Evolutionary conservation across 345 rosid genomes (phyloP), one percentile per base, ranked within the genome.

Genomic region (Bruguiera gymnorhiza): DNA sequence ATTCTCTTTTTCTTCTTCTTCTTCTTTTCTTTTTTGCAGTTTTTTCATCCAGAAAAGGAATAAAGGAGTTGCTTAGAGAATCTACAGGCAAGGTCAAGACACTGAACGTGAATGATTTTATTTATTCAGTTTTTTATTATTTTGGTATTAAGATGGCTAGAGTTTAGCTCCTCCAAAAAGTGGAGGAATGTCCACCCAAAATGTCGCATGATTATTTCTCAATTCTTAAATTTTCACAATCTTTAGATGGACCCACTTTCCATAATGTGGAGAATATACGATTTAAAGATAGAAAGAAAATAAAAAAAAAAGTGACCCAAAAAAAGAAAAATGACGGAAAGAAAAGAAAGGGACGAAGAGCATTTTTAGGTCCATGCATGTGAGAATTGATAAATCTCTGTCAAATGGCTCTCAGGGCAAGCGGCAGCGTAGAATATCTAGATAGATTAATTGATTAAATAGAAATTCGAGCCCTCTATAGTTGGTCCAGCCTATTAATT

Each of bases 271-370:
- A 20, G 23, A 48, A 51, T 32, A 2, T 21, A 16, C 10, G 29
- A 20, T 32, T 32, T 18, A 21, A 32, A 23, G 50, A 32, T 32
- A 1, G 36, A 32, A 32, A 24, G 24, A 4, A 4, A 23, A 23
- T 23, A 23, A 32, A 4, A 32, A 32, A 32, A 32, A 32, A 32
- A 27, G 29, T 27, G 36, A 32, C 5, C 36, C 5, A 32, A 32
- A 32, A 32, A 27, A 27, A 27, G 2, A 27, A 27, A 27, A 27
- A 27, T 2, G 63, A 51, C 70, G 24, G 31, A 46, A 24, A 66
- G 48, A 55, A 73, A 60, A 62, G 48, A 72, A 75, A 67, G 75
- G 82, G 72, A 83, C 21, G 67, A 78, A 78, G 71, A 36, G 23
- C 66, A n/a, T 24, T 67, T 72, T 76, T 68, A 56, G 78, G 68